Base-by-base conservation (phyloP, 768 basidiomycete species). In the Rhodosporidiobolus sp. region DNA sequence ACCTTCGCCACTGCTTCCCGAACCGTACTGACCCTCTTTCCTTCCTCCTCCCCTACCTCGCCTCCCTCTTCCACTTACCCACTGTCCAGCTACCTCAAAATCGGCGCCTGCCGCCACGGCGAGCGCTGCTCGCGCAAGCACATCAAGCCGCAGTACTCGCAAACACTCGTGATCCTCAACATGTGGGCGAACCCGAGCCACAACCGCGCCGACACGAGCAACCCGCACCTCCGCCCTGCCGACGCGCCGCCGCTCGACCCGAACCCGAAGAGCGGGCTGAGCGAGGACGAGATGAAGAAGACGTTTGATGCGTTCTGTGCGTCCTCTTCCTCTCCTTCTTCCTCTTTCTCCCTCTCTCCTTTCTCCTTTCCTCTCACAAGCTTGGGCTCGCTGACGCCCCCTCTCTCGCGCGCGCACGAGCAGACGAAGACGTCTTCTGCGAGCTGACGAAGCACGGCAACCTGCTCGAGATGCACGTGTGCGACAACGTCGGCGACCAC, bases 401-500 rank as follows among this genome's bases (percentile, higher is more conserved):
- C 5, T 0, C 28, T 1, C 58, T 11, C 57, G n/a, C n/a, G n/a
- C 28, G 4, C 26, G 9, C 43, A 1, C 34, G 10, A 34, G 26
- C 60, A 74, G 73, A 75, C 70, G 74, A 76, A 49, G 78, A 79
- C 69, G 78, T 78, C 30, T 79, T 65, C 67, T 77, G 84, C 79
- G 95, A 98, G 80, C 82, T 99, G 49, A 84, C 90, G 52, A 96
- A 97, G 82, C 97, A 92, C 80, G 96, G 96, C 8, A 90, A 98
- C 82, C 85, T 99, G 68, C 83, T 96, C 60, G 96, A 99, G 83
- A 85, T 99, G 70, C 96, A 99, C 82, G 94, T 99, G 20, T 99
- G 95, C 79, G 95, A 99, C 83, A 99, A 99, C 79, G 94, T 99
- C 46, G 96, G 96, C n/a, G 96, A 98, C 80, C 95, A 99, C 80